A percentile compares a stretch with the other conserved stretches of the same genome.
phyloP scores from a whole-genome alignment of 805 yeast genomes.

The Candida adriatica region DNA sequence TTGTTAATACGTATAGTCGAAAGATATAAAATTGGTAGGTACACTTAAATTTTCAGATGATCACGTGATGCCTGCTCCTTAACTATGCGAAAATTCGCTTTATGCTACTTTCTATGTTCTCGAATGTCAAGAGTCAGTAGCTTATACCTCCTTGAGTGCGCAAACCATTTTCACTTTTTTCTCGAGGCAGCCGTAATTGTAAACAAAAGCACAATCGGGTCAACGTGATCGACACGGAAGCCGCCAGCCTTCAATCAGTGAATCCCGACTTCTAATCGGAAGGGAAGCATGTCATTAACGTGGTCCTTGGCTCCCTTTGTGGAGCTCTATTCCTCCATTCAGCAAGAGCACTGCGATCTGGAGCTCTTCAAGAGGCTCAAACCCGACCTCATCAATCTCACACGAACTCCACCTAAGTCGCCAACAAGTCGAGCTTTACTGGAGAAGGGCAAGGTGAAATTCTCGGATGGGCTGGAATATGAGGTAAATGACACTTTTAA shows the following conservation, averaged over 20 bases:
- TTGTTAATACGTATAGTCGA: too few species aligned
- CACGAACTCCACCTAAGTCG: constrained; percentile 37
- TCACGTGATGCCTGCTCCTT: too few species aligned
- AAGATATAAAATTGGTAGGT: too few species aligned
- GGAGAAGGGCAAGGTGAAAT: constrained; percentile 37
- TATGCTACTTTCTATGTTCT: too few species aligned
- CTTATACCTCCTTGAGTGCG: too few species aligned
- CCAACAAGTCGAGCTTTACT: constrained; percentile 39
- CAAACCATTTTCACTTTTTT: neutral
- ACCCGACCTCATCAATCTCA: constrained; percentile 38
- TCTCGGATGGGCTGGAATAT: constrained; percentile 47
- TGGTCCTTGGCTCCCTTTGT: constrained; percentile 18
- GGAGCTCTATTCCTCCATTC: constrained; percentile 14
- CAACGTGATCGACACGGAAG: neutral
- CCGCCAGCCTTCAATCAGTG: constrained; percentile 1
- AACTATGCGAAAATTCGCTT: too few species aligned
- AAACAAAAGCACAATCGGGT: constrained; percentile 1
- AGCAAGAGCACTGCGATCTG: constrained; percentile 9
- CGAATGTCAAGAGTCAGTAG: too few species aligned
- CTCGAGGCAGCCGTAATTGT: neutral
- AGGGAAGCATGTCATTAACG: constrained; percentile 13
- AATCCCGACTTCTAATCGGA: neutral
- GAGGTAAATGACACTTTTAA: constrained; percentile 62
- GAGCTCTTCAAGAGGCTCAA: constrained; percentile 25
- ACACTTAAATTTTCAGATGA: too few species aligned